Percentiles rank a stretch among this genome's conserved stretches.
Evolutionary conservation across 1,284 basidiomycete species (phyloP).

Genomic region (Golubevia pallescens): DNA sequence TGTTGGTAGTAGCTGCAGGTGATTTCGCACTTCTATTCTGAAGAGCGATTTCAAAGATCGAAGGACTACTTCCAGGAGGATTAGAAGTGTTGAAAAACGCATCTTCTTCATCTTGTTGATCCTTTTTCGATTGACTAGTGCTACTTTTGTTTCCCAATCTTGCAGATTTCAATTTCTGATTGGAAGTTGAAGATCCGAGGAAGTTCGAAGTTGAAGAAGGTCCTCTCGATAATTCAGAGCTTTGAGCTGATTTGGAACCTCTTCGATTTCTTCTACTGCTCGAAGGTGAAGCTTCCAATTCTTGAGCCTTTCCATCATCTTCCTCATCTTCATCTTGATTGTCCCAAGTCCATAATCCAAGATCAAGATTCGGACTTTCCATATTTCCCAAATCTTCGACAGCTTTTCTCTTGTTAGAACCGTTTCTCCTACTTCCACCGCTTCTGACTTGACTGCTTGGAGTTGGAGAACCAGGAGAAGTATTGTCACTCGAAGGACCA

Average conservation of each 20-base stretch:
- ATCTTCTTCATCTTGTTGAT: neutral
- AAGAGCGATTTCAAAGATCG: neutral
- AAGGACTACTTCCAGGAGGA: neutral
- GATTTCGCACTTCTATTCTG: neutral
- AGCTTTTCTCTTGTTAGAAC: neutral
- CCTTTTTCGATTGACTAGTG: neutral
- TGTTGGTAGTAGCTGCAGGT: neutral
- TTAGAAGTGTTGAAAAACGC: neutral
- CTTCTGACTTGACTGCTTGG: neutral
- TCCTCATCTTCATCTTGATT: slow-evolving; percentile 4
- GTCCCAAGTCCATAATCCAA: neutral
- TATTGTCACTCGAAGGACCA: slow-evolving; percentile 25
- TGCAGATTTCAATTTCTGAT: neutral
- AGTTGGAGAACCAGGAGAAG: slow-evolving; percentile 33
- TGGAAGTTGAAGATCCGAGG: neutral
- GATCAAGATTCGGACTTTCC: neutral
- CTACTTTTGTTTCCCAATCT: neutral
- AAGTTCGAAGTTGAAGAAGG: neutral
- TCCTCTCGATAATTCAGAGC: neutral
- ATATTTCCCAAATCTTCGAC: neutral
- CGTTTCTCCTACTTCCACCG: neutral
- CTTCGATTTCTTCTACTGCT: neutral
- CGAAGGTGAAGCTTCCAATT: neutral
- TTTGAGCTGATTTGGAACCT: neutral
- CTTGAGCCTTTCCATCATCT: slow-evolving; percentile 17